These are phyloP conservation scores for Meyerozyma carpophila DNA, from an alignment of 1,139 yeast species.

Conservation along the genomic window DNA sequence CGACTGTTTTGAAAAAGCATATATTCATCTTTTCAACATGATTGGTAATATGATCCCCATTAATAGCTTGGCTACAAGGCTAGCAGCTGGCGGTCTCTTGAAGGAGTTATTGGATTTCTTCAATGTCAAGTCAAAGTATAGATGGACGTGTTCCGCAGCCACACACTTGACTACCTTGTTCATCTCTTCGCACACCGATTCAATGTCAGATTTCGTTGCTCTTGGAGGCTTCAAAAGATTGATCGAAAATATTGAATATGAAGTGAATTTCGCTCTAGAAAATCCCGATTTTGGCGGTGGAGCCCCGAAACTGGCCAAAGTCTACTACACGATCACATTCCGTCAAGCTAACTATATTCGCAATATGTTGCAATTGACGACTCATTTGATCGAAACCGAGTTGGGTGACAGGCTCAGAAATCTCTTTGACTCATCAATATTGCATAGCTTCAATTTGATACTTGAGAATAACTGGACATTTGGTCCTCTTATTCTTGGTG, in stretches of 20 bases:
- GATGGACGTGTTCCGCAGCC: constrained; percentile 62
- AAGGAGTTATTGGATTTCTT: constrained; percentile 62
- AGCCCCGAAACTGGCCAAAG: constrained; percentile 46
- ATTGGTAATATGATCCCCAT: constrained; percentile 54
- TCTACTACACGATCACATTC: constrained; percentile 55
- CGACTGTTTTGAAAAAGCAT: constrained; percentile 39
- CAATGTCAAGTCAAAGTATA: constrained; percentile 42
- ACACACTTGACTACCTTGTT: constrained; percentile 56
- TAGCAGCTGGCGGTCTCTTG: constrained; percentile 66
- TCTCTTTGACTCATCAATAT: constrained; percentile 75
- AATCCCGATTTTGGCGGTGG: constrained; percentile 49
- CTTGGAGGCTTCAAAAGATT: constrained; percentile 61
- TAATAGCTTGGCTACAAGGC: constrained; percentile 40
- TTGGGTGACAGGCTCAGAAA: constrained; percentile 83
- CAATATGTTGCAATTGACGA: constrained; percentile 55
- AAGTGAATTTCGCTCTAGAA: constrained; percentile 59
- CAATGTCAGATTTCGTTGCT: constrained; percentile 57
- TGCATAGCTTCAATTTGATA: constrained; percentile 56
- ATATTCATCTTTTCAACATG: constrained; percentile 51
- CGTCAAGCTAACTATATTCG: constrained; percentile 59
- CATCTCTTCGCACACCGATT: constrained; percentile 40
- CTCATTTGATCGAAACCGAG: constrained; percentile 62
- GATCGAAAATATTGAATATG: constrained; percentile 58
- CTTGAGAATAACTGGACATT: constrained; percentile 54
- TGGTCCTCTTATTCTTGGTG: constrained; percentile 65